A percentile compares a stretch with the other conserved stretches of the same genome.
Evolutionary conservation across 495 filamentous ascomycete species (phyloP).

Genomic region (Talaromyces ruber): DNA sequence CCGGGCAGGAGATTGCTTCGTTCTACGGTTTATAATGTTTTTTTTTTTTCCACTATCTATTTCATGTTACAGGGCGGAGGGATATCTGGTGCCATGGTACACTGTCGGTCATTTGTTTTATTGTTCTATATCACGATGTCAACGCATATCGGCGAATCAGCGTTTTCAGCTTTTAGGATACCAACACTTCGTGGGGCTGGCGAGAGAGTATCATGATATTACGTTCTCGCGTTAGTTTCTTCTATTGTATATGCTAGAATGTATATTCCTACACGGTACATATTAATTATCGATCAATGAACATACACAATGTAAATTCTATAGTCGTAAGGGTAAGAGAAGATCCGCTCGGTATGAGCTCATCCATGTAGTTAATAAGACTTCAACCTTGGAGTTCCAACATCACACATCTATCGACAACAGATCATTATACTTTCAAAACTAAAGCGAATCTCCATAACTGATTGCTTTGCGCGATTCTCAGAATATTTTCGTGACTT

Average conservation of each 20-base stretch:
- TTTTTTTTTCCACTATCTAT: neutral
- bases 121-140: neutral
- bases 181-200: neutral
- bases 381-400: no score
- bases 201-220: neutral
- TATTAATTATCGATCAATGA: neutral
- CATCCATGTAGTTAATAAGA: neutral
- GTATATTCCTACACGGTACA: neutral
- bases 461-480: neutral
- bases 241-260: neutral
- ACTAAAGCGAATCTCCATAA: neutral
- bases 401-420: neutral
- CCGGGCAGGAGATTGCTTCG: conserved; percentile 3
- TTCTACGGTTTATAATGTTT: conserved; percentile 2
- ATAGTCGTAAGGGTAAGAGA: neutral
- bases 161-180: neutral
- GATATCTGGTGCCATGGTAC: neutral
- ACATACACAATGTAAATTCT: neutral
- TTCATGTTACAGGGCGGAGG: neutral
- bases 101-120: neutral
- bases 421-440: neutral
- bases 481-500: neutral
- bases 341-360: neutral
- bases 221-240: neutral
- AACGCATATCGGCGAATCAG: neutral